Conservation (phyloP, 306 rosid species). For the Vigna mungo region DNA sequence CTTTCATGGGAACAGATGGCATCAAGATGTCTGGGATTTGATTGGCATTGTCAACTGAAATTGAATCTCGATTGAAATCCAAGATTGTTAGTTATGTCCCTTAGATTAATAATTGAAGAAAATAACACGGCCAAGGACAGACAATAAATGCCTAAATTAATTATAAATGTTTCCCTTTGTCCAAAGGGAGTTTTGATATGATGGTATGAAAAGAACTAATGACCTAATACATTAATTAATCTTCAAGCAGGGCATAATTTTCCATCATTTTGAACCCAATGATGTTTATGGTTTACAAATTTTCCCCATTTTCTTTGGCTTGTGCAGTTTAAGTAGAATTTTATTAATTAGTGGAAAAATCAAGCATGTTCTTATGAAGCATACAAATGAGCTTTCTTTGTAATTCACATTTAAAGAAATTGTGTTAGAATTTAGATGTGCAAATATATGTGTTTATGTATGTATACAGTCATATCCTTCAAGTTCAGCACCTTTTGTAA, state of each 20-base stretch:
- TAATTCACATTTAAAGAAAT: slow-evolving; percentile 5
- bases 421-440: slow-evolving; percentile 4
- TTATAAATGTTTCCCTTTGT: not conserved
- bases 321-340: not conserved
- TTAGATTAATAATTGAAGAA: slow-evolving; percentile 7
- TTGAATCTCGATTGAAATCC: not conserved
- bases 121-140: not conserved
- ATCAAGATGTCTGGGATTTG: not conserved
- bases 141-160: not conserved
- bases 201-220: not conserved
- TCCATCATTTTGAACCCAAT: not conserved
- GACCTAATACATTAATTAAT: not conserved
- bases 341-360: not conserved
- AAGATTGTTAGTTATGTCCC: not conserved
- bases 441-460: not conserved
- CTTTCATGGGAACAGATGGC: not conserved
- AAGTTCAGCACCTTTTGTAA: not conserved
- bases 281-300: not conserved
- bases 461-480: not conserved
- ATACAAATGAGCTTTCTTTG: not conserved
- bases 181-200: not conserved
- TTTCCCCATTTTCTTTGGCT: not conserved
- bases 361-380: not conserved
- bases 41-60: slow-evolving; percentile 12
- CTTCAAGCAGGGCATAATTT: not conserved